Percentiles rank a stretch among this genome's conserved stretches.
Conservation (phyloP, 1,284 basidiomycete species). For the Vanrija sp. region DNA sequence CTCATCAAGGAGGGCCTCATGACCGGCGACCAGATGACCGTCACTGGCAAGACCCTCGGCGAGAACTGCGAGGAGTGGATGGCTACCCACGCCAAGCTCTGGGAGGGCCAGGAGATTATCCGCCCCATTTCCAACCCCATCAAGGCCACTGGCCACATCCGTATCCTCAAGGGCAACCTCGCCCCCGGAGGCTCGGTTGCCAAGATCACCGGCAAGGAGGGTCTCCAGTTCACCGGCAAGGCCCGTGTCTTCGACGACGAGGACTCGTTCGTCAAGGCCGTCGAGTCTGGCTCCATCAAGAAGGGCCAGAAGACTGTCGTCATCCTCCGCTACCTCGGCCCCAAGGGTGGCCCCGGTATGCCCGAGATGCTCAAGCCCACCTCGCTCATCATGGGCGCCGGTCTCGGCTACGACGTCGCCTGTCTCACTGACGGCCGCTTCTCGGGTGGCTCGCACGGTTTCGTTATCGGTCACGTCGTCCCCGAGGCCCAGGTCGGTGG, state of each 20-base stretch:
- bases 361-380: slow-evolving; percentile 81
- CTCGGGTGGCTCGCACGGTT: slow-evolving; percentile 67
- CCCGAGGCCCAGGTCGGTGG: slow-evolving; percentile 91
- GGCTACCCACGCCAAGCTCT: slow-evolving; percentile 70
- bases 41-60: slow-evolving; percentile 88
- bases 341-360: slow-evolving; percentile 90
- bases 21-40: slow-evolving; percentile 84
- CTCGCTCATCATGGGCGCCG: slow-evolving; percentile 87
- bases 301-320: slow-evolving; percentile 72
- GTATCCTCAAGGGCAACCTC: slow-evolving; percentile 84
- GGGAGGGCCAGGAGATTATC: slow-evolving; percentile 73
- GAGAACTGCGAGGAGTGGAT: slow-evolving; percentile 75
- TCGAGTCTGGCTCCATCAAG: slow-evolving; percentile 78
- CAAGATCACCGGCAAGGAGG: slow-evolving; percentile 96
- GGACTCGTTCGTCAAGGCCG: slow-evolving; percentile 75
- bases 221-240: slow-evolving; percentile 63
- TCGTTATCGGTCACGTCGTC: slow-evolving; percentile 52
- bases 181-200: slow-evolving; percentile 88
- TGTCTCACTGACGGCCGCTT: slow-evolving; percentile 96
- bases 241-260: slow-evolving; percentile 60
- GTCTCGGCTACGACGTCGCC: slow-evolving; percentile 82
- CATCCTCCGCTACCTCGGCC: slow-evolving; percentile 91
- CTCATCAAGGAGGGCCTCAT: slow-evolving; percentile 81
- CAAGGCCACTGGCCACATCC: slow-evolving; percentile 84
- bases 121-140: slow-evolving; percentile 75